Evolutionary conservation across 805 yeast genomes (phyloP).

Genomic region (Yamadazyma kitorensis): DNA sequence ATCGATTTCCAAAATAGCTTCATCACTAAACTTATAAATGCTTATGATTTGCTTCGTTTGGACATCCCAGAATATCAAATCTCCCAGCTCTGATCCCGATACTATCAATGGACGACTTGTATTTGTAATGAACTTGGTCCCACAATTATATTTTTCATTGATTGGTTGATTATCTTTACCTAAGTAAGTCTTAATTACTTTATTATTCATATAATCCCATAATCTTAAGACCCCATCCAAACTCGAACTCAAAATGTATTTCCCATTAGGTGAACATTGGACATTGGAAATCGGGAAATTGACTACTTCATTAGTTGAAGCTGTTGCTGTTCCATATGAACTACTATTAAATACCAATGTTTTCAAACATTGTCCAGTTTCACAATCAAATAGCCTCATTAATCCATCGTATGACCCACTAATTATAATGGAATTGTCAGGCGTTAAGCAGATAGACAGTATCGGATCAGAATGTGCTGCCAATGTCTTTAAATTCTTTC

Average conservation of each 20-base stretch:
- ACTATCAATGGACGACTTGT: slow-evolving; percentile 40
- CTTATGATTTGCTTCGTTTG: slow-evolving; percentile 52
- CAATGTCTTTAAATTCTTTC: slow-evolving; percentile 68
- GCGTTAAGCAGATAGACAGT: slow-evolving; percentile 66
- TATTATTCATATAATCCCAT: slow-evolving; percentile 85
- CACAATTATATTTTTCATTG: slow-evolving; percentile 53
- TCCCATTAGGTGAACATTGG: slow-evolving; percentile 75
- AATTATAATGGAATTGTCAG: slow-evolving; percentile 77
- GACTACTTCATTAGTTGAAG: slow-evolving; percentile 48
- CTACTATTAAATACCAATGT: slow-evolving; percentile 77
- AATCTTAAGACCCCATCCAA: slow-evolving; percentile 74
- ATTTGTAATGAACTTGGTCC: slow-evolving; percentile 47
- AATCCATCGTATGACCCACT: slow-evolving; percentile 92
- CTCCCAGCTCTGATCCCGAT: slow-evolving; percentile 62
- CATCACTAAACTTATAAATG: slow-evolving; percentile 14
- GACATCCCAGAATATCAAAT: slow-evolving; percentile 61
- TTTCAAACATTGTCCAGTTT: slow-evolving; percentile 86
- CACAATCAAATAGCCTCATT: slow-evolving; percentile 84
- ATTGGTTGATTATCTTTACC: slow-evolving; percentile 31
- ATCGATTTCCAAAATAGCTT: slow-evolving; percentile 36
- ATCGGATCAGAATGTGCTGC: slow-evolving; percentile 95
- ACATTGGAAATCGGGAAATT: slow-evolving; percentile 75
- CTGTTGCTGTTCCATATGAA: slow-evolving; percentile 56
- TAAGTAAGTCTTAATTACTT: slow-evolving; percentile 70
- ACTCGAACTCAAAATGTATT: slow-evolving; percentile 71